A percentile compares a stretch with the other conserved stretches of the same genome.
Conservation (phyloP, 2,329 filamentous ascomycete species). For the Colletotrichum sp. region DNA sequence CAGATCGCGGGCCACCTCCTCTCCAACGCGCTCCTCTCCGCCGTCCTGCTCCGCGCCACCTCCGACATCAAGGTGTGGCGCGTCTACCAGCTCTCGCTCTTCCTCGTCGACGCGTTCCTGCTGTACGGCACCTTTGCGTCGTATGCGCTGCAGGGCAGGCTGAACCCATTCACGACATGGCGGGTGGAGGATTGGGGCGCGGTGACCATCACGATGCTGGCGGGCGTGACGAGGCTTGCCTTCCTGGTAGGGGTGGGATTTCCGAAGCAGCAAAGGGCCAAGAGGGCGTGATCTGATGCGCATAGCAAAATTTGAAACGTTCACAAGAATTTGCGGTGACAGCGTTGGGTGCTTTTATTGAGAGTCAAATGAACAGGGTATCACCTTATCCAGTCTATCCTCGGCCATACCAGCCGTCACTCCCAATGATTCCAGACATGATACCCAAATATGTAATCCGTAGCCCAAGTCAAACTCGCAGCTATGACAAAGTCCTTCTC, state of each 20-base stretch:
- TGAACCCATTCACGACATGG: not conserved
- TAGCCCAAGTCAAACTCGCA: not conserved
- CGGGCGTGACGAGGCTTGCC: not conserved
- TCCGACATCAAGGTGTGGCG: not conserved
- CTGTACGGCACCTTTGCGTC: not conserved
- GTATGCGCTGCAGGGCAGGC: not conserved
- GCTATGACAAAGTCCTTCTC: not conserved
- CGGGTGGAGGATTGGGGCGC: slow-evolving; percentile 4
- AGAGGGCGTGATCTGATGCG: not conserved
- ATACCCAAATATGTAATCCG: not conserved
- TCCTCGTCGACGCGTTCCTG: not conserved
- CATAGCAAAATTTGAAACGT: too few species aligned
- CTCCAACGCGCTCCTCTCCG: slow-evolving; percentile 1
- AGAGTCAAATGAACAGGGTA: slow-evolving; percentile 18
- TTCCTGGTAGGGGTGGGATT: not conserved
- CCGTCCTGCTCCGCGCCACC: not conserved
- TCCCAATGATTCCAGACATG: not conserved
- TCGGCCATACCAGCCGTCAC: not conserved
- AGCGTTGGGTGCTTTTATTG: not conserved
- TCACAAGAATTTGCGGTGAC: too few species aligned
- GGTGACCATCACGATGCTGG: not conserved
- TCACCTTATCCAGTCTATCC: slow-evolving; percentile 22
- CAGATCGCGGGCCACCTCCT: slow-evolving; percentile 1
- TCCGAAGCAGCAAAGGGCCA: not conserved
- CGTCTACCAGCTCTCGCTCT: not conserved